Conservation (phyloP, 768 basidiomycete genomes). For the Botryobasidium botryosum region DNA sequence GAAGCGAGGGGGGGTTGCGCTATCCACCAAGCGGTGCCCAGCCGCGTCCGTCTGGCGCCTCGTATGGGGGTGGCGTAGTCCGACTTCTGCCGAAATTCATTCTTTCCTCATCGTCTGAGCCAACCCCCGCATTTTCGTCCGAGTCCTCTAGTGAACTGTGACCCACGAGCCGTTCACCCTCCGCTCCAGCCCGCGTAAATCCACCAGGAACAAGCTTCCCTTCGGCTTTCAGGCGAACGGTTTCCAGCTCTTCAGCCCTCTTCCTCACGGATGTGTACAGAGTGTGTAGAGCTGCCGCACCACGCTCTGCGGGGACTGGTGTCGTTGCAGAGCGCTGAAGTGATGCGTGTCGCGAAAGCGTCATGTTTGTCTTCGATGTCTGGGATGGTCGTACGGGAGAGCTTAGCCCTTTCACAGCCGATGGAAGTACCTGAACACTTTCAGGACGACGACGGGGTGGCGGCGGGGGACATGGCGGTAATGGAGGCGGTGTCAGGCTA, state of each 20-base stretch:
- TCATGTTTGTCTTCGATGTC: neutral
- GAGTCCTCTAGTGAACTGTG: too few relatives aligned
- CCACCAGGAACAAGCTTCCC: neutral
- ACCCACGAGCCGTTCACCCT: neutral
- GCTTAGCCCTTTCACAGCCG: neutral
- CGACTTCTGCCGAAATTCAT: too few relatives aligned
- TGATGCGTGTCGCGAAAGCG: neutral
- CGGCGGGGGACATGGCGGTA: neutral
- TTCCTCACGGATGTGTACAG: neutral
- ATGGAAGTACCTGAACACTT: neutral
- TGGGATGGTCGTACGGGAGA: neutral
- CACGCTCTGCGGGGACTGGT: neutral
- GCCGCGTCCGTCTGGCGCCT: too few relatives aligned
- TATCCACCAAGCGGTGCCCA: too few relatives aligned
- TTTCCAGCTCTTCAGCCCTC: neutral
- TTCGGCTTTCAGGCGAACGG: neutral
- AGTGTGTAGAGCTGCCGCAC: neutral
- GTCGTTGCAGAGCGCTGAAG: conserved; percentile 1
- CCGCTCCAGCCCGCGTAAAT: neutral
- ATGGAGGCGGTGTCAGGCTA: neutral
- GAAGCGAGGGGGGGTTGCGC: too few relatives aligned
- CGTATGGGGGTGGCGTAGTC: too few relatives aligned
- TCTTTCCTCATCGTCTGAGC: too few relatives aligned
- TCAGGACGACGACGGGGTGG: conserved; percentile 1
- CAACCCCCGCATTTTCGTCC: too few relatives aligned